Conservation (phyloP, 2,329 filamentous ascomycete genomes). For the Aspergillus bombycis region DNA sequence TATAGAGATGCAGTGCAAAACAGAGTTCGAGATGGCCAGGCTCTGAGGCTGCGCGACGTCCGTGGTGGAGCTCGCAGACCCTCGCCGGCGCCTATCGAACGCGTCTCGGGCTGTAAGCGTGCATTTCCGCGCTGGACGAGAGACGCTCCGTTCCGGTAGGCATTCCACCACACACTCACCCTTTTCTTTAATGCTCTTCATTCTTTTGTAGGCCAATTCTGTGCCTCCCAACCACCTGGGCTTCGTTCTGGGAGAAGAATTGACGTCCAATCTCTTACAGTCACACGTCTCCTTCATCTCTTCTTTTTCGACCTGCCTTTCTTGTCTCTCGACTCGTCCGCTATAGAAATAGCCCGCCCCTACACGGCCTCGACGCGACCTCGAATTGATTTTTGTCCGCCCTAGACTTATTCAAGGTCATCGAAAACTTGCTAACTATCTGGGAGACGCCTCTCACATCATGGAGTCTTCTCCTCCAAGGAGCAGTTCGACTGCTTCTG, state of each 20-base stretch:
- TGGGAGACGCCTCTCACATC: constrained; percentile 10
- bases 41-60: constrained; percentile 24
- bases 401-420: constrained; percentile 4
- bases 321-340: constrained; percentile 11
- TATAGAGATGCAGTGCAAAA: constrained; percentile 14
- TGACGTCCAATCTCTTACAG: constrained; percentile 24
- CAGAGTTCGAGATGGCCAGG: constrained; percentile 19
- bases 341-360: constrained; percentile 18
- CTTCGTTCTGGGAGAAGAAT: constrained; percentile 21
- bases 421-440: constrained; percentile 15
- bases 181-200: constrained; percentile 29
- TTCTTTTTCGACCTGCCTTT: constrained; percentile 17
- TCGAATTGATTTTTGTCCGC: constrained; percentile 24
- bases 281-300: constrained; percentile 17
- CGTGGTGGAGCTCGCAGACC: constrained; percentile 31
- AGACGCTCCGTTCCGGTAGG: constrained; percentile 37
- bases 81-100: constrained; percentile 44
- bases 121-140: constrained; percentile 44
- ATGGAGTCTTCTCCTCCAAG: constrained; percentile 48
- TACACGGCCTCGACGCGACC: constrained; percentile 27
- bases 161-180: constrained; percentile 39
- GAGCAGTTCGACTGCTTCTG: constrained; percentile 36
- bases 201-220: constrained; percentile 28
- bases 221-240: constrained; percentile 28
- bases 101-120: constrained; percentile 45